Conservation (phyloP, 192 early-diverging fungal species). For the Coemansia sp. region DNA sequence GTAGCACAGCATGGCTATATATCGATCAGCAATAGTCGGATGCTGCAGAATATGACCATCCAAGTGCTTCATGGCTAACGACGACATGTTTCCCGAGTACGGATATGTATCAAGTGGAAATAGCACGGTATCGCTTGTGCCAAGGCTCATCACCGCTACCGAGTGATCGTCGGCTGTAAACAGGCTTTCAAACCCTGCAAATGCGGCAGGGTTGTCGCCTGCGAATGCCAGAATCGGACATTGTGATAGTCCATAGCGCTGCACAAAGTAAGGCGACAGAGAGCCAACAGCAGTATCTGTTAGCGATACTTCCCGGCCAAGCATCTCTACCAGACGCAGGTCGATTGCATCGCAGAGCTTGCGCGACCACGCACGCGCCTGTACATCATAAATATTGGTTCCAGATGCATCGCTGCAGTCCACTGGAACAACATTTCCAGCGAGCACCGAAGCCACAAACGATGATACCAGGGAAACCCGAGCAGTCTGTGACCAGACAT, state of each 20-base stretch:
- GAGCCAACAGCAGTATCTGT: constrained; percentile 50
- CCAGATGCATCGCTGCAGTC: constrained; percentile 77
- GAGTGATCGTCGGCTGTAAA: constrained; percentile 40
- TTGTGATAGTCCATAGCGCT: constrained; percentile 65
- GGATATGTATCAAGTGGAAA: constrained; percentile 52
- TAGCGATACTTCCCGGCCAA: constrained; percentile 47
- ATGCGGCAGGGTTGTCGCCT: constrained; percentile 71
- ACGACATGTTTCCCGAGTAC: constrained; percentile 3
- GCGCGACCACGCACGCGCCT: constrained; percentile 30
- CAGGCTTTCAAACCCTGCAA: constrained; percentile 57
- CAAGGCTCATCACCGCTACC: constrained; percentile 66
- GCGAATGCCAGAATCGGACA: constrained; percentile 68
- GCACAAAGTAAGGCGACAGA: constrained; percentile 61
- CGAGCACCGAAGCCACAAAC: constrained; percentile 65
- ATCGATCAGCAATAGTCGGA: constrained; percentile 59
- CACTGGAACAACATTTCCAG: constrained; percentile 58
- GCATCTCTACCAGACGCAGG: constrained; percentile 39
- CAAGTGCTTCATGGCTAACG: constrained; percentile 13
- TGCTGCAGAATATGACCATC: constrained; percentile 64
- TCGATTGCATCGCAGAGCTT: constrained; percentile 22
- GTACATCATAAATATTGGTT: constrained; percentile 76
- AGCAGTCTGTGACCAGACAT: constrained; percentile 9
- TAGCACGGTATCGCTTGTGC: constrained; percentile 79
- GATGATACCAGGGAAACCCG: constrained; percentile 74
- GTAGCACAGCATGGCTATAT: constrained; percentile 78